Base-by-base conservation (phyloP, 2,329 filamentous ascomycete genomes). In the Rugonectria rugulosa region DNA sequence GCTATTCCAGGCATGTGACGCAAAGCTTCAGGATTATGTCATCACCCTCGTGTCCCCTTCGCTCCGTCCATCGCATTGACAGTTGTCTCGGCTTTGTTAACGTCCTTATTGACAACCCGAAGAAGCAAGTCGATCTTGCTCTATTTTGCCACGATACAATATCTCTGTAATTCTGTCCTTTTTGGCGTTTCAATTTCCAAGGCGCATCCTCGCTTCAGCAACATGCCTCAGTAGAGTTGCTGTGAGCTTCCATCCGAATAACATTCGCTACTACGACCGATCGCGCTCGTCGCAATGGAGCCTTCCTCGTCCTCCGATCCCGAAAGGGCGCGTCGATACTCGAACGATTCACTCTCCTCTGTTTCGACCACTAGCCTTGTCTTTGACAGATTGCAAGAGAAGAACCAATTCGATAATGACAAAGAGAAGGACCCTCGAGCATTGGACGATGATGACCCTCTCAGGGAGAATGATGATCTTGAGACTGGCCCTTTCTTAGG, bases 291-390 rank as follows among this genome's bases (percentile, higher is more conserved):
- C 8, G 38, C 53, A 37, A 66, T 66, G 60, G 60, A 61, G 31
- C 53, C 58, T 15, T 58, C 51, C 50, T 57, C 60, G 34, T 60
- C 61, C 20, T 59, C 61, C 21, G 47, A 64, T 14, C 21, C 57
- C 23, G 59, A 62, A 14, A 38, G 42, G 57, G 56, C 58, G 36
- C 60, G 61, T 34, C 68, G 70, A 42, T 56, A 55, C 40, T 85
- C 84, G 49, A 75, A 75, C 67, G 82, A 82, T 59, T 91, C 90
- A 4, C 73, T 84, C 40, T 91, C 89, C n/a, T 89, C 88, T 34
- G 87, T 87, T n/a, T 95, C 91, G 27, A 94, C 91, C 10, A 92
- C 89, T 4, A 94, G 91, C 65, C 80, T 95, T 12, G 85, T 95
- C 49, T 90, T 95, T 70, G 90, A 95, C 63, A 86, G 88, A 60